Evolutionary conservation across 2,329 filamentous ascomycete species (phyloP), one percentile per base, ranked within the genome.

Genomic region (Pseudogymnoascus sp.): DNA sequence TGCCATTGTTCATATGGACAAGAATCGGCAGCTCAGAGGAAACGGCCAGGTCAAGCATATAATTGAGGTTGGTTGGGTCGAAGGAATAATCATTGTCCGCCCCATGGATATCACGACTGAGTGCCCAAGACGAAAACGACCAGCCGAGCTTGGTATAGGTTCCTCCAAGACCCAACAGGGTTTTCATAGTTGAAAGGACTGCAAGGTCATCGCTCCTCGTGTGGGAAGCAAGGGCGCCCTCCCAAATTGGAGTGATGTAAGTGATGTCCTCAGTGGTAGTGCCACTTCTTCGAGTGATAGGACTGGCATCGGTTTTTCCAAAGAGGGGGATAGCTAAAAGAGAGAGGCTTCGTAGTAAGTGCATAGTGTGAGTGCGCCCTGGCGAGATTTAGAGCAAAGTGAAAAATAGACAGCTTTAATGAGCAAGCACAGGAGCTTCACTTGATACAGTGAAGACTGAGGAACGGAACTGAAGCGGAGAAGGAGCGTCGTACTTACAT

Each of bases 1-100:
- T 55, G 0, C 65, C 65, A 60, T 65, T 62, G 33, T 66, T 66
- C 65, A 66, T 66, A 42, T 66, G 65, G 12, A 66, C 62, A 3
- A 66, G 35, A 13, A 63, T 63, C 17, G 65, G 65, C 1, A 66
- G 35, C 13, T 31, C 15, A 7, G 62, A 44, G 9, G 29, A 27
- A 21, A 62, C 59, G 10, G 55, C 63, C 1, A 65, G 31, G 21
- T 36, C 39, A 3, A 65, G 58, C 63, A 65, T 65, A 25, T 66
- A 63, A 7, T 63, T 58, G 15, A 65, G 60, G 38, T 66, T 66
- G 13, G 61, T 64, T 8, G 65, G 65, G 25, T 66, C 63, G 36
- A 66, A 66, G 12, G 17, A 44, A 41, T 62, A 66, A 48, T 66
- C 63, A 27, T 58, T 35, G 48, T 51, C 42, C 4, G 44, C 35